These are phyloP conservation scores for Platismatia glauca DNA, from an alignment of 495 filamentous ascomycete genomes.

Conservation along the genomic window DNA sequence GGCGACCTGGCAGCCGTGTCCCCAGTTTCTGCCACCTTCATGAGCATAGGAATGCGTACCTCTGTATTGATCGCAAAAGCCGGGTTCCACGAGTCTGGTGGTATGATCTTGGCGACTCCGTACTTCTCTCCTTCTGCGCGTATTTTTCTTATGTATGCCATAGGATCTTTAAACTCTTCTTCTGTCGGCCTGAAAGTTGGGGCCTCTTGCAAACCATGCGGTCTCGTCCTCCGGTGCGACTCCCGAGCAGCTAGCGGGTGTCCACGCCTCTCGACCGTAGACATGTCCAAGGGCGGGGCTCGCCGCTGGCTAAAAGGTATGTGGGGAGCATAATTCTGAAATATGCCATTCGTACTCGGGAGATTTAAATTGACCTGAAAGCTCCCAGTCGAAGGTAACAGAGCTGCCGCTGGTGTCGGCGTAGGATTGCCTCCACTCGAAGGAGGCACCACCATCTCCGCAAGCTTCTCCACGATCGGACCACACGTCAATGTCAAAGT, in stretches of 20 bases:
- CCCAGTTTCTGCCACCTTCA: neutral
- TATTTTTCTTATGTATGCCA: conserved; percentile 87
- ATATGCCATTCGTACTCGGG: conserved; percentile 39
- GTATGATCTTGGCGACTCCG: conserved; percentile 90
- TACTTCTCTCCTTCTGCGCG: conserved; percentile 72
- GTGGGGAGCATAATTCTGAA: conserved; percentile 29
- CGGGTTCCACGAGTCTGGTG: conserved; percentile 88
- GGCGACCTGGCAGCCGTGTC: neutral
- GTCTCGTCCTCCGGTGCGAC: conserved; percentile 61
- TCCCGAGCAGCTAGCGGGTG: conserved; percentile 68
- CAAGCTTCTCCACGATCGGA: conserved; percentile 7
- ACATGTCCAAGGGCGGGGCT: conserved; percentile 69
- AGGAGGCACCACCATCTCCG: conserved; percentile 44
- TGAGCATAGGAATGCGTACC: conserved; percentile 45
- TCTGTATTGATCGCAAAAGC: conserved; percentile 94
- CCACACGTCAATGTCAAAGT: neutral
- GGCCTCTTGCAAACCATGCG: conserved; percentile 79
- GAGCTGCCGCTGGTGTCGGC: conserved; percentile 30
- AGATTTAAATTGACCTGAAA: conserved; percentile 32
- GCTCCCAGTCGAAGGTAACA: conserved; percentile 24
- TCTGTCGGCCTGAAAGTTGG: conserved; percentile 84
- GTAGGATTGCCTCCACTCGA: conserved; percentile 38
- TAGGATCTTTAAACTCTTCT: conserved; percentile 90
- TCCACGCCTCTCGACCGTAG: conserved; percentile 84
- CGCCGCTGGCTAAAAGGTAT: conserved; percentile 61